Base-by-base conservation (phyloP, 768 basidiomycete genomes). In the Collybia nuda region DNA sequence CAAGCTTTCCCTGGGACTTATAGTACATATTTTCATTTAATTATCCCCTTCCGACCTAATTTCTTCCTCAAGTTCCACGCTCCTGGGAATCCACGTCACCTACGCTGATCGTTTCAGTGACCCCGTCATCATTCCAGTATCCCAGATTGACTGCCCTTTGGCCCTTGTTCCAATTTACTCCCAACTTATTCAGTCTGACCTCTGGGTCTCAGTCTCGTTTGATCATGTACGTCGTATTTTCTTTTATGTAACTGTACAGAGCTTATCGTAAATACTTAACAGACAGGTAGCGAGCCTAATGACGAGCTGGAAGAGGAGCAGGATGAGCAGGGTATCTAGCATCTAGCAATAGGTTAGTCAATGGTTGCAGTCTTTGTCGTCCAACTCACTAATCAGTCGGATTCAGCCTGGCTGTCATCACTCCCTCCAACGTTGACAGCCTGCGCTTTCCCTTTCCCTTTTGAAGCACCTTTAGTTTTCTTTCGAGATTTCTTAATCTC, bases 201-300 rank as follows among this genome's bases (percentile, higher is more conserved):
- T 50, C 9, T 50, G 48, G 40, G 19, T 32, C 35, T 32, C 24
- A 2, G 18, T 50, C 35, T 50, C 48, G 42, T 50, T 50, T 42
- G 48, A 50, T 35, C 26, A 32, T 18, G 48, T 50, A 42, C 17
- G 26, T 50, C 7, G 24, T 3, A 26, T 26, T 26, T 26, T 26
- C 24, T 26, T 26, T 26, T 26, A 26, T 17, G 19, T 41, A 11
- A 41, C 40, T 26, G 24, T 26, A 26, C 24, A 26, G 24, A 7
- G 24, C 24, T 26, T 26, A 26, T 26, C 24, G 24, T 26, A 26
- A 26, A 26, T 3, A 26, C 4, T 26, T 26, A 26, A 26, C 24
- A 26, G 24, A 26, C 24, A 26, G 24, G 24, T 26, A 26, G 24
- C 24, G 7, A 26, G 24, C 24, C 24, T 7, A 26, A 26, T 26